Conservation (phyloP, 768 basidiomycete genomes). For the Suillus spraguei region DNA sequence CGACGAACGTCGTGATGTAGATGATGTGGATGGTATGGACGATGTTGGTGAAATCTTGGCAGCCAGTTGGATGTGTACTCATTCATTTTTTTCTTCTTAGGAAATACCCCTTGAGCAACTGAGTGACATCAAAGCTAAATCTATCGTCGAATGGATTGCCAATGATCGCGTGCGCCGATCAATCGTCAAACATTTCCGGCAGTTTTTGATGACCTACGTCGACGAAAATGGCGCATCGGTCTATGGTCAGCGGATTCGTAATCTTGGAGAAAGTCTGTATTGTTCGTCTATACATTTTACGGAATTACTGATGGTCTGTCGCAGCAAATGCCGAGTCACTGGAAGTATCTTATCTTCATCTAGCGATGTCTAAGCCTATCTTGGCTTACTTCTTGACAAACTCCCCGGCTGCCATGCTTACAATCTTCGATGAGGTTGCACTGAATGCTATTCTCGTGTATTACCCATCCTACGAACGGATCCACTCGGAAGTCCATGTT, state of each 20-base stretch:
- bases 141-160: conserved; percentile 97
- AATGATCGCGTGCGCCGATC: conserved; percentile 89
- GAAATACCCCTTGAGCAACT: conserved; percentile 95
- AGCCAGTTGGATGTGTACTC: conserved; percentile 14
- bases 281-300: conserved; percentile 10
- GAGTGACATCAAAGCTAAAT: conserved; percentile 96
- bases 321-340: conserved; percentile 95
- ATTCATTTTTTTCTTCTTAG: conserved; percentile 39
- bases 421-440: conserved; percentile 95
- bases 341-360: conserved; percentile 96
- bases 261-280: conserved; percentile 87
- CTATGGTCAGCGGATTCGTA: conserved; percentile 91
- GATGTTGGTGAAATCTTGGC: conserved; percentile 57
- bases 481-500: conserved; percentile 97
- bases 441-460: conserved; percentile 92
- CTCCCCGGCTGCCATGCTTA: conserved; percentile 89
- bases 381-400: conserved; percentile 98
- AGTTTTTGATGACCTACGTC: conserved; percentile 94
- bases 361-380: conserved; percentile 90
- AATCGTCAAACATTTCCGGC: conserved; percentile 89
- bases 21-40: conserved; percentile 88
- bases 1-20: conserved; percentile 88
- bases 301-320: conserved; percentile 15
- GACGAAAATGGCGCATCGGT: conserved; percentile 92
- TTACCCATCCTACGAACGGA: conserved; percentile 95